Evolutionary conservation across 352 stramenopile species (phyloP).

Genomic region (Phytopythium oedochilum): DNA sequence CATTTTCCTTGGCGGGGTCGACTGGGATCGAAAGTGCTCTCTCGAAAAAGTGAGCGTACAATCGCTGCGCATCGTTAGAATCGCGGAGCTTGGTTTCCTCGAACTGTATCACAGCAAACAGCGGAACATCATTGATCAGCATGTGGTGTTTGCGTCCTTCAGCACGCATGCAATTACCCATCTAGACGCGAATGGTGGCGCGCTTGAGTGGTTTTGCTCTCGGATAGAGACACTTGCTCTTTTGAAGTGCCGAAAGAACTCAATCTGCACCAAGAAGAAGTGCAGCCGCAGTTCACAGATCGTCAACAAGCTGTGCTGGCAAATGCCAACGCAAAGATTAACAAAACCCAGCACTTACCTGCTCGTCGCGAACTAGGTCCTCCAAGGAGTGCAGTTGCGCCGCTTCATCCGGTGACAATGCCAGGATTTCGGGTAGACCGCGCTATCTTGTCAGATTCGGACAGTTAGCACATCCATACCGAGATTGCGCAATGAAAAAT

Average conservation of each 20-base stretch:
- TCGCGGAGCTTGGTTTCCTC: conserved; percentile 31
- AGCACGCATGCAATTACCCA: conserved; percentile 18
- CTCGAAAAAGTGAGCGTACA: conserved; percentile 66
- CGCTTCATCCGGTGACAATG: conserved; percentile 37
- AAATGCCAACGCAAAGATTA: neutral
- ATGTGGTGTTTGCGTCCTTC: too few species aligned
- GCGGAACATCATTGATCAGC: neutral
- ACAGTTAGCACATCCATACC: neutral
- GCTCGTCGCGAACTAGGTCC: conserved; percentile 25
- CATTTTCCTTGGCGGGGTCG: neutral
- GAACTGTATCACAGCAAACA: conserved; percentile 18
- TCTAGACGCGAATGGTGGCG: conserved; percentile 13
- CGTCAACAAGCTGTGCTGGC: neutral
- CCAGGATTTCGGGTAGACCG: conserved; percentile 51
- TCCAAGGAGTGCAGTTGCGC: conserved; percentile 35
- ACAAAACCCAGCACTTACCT: conserved; percentile 10
- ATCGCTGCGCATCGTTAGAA: conserved; percentile 53
- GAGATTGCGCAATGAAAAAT: too few species aligned
- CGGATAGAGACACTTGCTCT: conserved; percentile 12
- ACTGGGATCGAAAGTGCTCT: neutral
- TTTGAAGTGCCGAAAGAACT: conserved; percentile 20
- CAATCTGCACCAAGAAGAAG: neutral
- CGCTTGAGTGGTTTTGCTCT: conserved; percentile 7
- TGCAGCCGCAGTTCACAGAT: neutral
- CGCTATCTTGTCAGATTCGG: conserved; percentile 17